Evolutionary conservation across 257 asterid species (phyloP), one percentile per base, ranked within the genome.

Genomic region (Osmanthus fragrans): DNA sequence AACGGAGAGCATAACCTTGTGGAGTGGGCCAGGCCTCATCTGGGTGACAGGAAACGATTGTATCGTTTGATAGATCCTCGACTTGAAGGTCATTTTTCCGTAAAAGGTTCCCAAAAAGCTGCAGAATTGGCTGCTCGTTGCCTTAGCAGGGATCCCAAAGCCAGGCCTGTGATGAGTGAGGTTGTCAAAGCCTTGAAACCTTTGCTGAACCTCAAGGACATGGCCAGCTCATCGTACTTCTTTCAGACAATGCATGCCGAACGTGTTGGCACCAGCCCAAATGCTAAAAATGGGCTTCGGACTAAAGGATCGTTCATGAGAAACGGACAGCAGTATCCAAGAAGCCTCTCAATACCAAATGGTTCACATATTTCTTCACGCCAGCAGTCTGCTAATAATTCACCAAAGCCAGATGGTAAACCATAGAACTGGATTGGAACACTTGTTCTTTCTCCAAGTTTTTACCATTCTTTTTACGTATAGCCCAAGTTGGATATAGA

Each of bases 21-120:
- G 54, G 98, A 91, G 80, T 95, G 97, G 98, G 97, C 99, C 27
- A 77, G 99, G 79, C 97, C 98, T 19, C 93, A 90, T 82, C 90
- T 95, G n/a, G 83, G 88, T 4, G 97, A 95, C 76, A 88, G 89
- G 84, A 90, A 86, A 27, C 91, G 88, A 75, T 91, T 93, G 82
- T 90, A 91, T 60, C 91, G 93, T 39, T 39, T 95, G 79, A 90
- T 95, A 86, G 99, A 95, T 81, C 98, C 99, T 32, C 91, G 92
- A 23, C 97, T 95, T 0, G 97, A 95, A 81, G 99, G 97, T 16
- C 98, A 91, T 84, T 95, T 91, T 70, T 95, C 99, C 0, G 85
- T 95, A 32, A 95, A 88, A 84, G 99, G 98, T 74, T 96, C 99
- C 67, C 97, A 90, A 77, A 93, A 91, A 80, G 99, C 98, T 30